Evolutionary conservation across 2,329 filamentous ascomycete species (phyloP).

Genomic region (Hymenoscyphus occultus): DNA sequence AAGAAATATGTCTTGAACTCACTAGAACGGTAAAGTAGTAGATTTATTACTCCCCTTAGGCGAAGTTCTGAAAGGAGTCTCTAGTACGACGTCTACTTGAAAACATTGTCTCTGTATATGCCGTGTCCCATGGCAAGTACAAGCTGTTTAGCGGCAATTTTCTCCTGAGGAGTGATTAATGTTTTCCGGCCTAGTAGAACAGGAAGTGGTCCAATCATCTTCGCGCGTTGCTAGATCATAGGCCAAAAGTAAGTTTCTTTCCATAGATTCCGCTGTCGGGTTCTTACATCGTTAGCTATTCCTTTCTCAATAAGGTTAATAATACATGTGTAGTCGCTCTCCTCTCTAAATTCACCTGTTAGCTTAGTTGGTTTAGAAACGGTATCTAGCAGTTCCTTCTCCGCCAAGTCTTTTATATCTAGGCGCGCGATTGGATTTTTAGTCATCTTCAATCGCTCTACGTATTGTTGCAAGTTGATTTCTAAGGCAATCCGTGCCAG

Average conservation of each 20-base stretch:
- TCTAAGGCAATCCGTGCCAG: conserved; percentile 11
- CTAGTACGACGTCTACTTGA: conserved; percentile 24
- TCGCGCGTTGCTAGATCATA: conserved; percentile 23
- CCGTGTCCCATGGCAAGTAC: conserved; percentile 17
- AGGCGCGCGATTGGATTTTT: conserved; percentile 12
- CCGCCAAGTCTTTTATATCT: conserved; percentile 16
- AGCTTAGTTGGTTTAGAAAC: conserved; percentile 20
- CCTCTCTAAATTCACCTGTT: conserved; percentile 22
- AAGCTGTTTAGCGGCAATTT: conserved; percentile 18
- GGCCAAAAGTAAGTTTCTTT: conserved; percentile 26
- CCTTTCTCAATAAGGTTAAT: conserved; percentile 22
- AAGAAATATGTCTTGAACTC: conserved; percentile 22
- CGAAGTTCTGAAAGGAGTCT: conserved; percentile 23
- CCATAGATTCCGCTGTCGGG: conserved; percentile 12
- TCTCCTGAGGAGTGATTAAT: conserved; percentile 22
- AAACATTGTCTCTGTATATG: conserved; percentile 16
- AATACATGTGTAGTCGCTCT: conserved; percentile 17
- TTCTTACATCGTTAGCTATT: conserved; percentile 17
- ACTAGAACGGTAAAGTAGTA: conserved; percentile 22
- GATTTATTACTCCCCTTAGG: conserved; percentile 12
- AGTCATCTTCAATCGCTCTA: background rate
- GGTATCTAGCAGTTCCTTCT: conserved; percentile 17
- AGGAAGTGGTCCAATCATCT: conserved; percentile 24
- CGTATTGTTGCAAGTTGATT: background rate
- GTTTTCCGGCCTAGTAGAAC: conserved; percentile 13